phyloP scores from a whole-genome alignment of 768 basidiomycete genomes.

The Mycena vulgaris region DNA sequence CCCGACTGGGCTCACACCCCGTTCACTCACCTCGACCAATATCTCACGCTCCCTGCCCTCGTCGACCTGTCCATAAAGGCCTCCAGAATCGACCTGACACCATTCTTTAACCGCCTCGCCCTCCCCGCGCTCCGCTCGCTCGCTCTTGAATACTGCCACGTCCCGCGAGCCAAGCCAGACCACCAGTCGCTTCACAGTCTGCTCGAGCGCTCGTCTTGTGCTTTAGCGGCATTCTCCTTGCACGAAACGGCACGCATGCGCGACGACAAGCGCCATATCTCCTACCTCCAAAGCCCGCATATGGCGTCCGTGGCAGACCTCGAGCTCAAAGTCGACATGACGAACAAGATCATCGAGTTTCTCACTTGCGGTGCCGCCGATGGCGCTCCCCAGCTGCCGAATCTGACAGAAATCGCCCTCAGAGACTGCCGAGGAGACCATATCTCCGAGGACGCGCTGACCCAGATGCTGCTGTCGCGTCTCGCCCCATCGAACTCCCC shows the following conservation, averaged over 20 bases:
- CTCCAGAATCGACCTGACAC: conserved; percentile 26
- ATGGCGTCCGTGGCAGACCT: conserved; percentile 20
- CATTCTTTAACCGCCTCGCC: conserved; percentile 28
- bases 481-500: background rate
- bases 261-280: conserved; percentile 21
- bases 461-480: conserved; percentile 19
- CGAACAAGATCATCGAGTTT: conserved; percentile 20
- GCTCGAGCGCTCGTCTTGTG: conserved; percentile 28
- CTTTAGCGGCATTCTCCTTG: conserved; percentile 16
- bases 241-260: conserved; percentile 26
- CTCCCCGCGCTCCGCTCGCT: conserved; percentile 32
- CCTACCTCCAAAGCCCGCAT: conserved; percentile 24
- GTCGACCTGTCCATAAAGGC: conserved; percentile 25
- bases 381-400: background rate
- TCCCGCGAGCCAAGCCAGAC: conserved; percentile 23
- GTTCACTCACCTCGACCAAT: conserved; percentile 16
- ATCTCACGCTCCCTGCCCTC: conserved; percentile 30
- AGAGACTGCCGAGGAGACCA: conserved; percentile 29
- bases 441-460: conserved; percentile 20
- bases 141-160: conserved; percentile 28
- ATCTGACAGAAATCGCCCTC: conserved; percentile 21
- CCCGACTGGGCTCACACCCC: conserved; percentile 32
- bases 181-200: conserved; percentile 22
- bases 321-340: conserved; percentile 31
- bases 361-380: conserved; percentile 12